Evolutionary conservation across 2,329 filamentous ascomycete species (phyloP).

Genomic region (Uncinocarpus reesii): DNA sequence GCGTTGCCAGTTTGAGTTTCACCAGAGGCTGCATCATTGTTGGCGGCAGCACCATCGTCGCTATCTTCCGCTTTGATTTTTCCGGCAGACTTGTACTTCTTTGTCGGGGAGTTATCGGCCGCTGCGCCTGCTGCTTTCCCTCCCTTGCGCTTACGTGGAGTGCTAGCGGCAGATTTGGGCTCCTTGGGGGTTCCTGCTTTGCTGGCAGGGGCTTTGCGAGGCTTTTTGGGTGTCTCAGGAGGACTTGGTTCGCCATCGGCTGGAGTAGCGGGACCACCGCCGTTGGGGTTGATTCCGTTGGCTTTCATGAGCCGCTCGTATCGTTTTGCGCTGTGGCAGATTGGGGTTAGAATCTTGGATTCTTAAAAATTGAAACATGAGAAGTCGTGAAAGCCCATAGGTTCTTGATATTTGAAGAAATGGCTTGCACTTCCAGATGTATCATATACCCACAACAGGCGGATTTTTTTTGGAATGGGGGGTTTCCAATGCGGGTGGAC

Average conservation of each 20-base stretch:
- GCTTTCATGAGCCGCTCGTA: conserved; percentile 57
- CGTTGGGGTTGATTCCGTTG: conserved; percentile 38
- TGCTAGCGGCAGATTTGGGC: background rate
- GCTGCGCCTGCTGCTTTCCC: conserved; percentile 5
- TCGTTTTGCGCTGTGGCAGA: conserved; percentile 48
- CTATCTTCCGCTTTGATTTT: conserved; percentile 11
- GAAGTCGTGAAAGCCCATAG: background rate
- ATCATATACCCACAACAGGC: too few species aligned
- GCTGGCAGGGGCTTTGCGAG: conserved; percentile 22
- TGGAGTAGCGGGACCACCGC: conserved; percentile 4
- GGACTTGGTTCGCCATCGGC: conserved; percentile 9
- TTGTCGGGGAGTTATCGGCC: conserved; percentile 11
- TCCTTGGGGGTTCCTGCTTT: conserved; percentile 18
- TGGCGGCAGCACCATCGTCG: background rate
- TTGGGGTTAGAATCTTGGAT: background rate
- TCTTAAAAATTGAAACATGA: background rate
- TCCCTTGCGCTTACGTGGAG: conserved; percentile 17
- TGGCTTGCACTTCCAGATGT: too few species aligned
- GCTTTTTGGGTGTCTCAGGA: conserved; percentile 19
- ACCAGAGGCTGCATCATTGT: too few species aligned
- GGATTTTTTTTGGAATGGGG: too few species aligned
- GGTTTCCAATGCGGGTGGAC: too few species aligned
- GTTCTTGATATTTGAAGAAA: too few species aligned
- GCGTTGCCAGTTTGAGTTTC: background rate
- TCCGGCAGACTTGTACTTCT: conserved; percentile 16